These are phyloP conservation scores for Aspergillus aculeatinus DNA, from an alignment of 2,329 filamentous ascomycete genomes.

Conservation along the genomic window DNA sequence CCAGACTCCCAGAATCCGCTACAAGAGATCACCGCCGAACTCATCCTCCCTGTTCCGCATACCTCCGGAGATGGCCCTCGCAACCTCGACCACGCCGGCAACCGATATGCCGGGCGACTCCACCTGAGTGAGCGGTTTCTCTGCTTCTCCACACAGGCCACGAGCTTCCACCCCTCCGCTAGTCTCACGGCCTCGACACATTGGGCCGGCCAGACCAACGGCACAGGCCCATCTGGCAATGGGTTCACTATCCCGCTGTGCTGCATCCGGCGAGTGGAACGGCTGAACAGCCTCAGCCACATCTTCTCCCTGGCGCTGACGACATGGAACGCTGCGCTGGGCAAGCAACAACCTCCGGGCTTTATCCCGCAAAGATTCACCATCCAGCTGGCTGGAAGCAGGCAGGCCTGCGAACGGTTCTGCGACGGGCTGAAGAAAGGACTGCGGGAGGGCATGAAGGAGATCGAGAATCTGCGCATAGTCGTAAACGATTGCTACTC, in stretches of 20 bases:
- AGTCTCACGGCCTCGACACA: conserved; percentile 75
- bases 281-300: conserved; percentile 88
- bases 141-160: conserved; percentile 92
- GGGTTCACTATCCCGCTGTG: conserved; percentile 93
- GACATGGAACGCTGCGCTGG: conserved; percentile 77
- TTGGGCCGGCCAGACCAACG: conserved; percentile 90
- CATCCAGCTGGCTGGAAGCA: conserved; percentile 83
- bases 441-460: conserved; percentile 79
- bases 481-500: conserved; percentile 88
- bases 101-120: conserved; percentile 87
- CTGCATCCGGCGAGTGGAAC: conserved; percentile 85
- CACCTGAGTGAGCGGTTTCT: conserved; percentile 93
- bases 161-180: conserved; percentile 79
- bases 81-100: conserved; percentile 63
- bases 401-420: conserved; percentile 88
- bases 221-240: conserved; percentile 88
- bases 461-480: conserved; percentile 77
- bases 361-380: conserved; percentile 83
- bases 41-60: conserved; percentile 77
- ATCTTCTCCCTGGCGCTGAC: conserved; percentile 91
- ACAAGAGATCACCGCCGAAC: conserved; percentile 93
- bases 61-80: conserved; percentile 61
- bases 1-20: conserved; percentile 88
- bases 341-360: conserved; percentile 55
- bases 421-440: conserved; percentile 94